Evolutionary conservation across 2,329 filamentous ascomycete genomes (phyloP).

Genomic region (Venturia effusa): DNA sequence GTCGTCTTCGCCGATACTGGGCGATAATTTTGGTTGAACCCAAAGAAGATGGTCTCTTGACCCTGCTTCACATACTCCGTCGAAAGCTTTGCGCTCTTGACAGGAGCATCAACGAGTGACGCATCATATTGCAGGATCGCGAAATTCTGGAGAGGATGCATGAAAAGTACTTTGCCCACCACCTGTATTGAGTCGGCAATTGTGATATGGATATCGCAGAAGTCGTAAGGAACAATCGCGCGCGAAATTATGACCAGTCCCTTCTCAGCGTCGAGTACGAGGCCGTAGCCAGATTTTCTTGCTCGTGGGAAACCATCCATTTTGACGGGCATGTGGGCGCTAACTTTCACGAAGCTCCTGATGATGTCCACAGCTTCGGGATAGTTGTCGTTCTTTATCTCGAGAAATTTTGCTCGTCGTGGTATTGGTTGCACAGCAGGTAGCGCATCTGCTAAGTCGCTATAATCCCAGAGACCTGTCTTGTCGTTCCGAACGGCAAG

Average conservation of each 20-base stretch:
- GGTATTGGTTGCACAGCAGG: constrained; percentile 62
- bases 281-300: constrained; percentile 84
- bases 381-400: constrained; percentile 78
- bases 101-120: constrained; percentile 81
- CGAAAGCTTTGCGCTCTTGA: constrained; percentile 78
- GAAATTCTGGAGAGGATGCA: constrained; percentile 96
- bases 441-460: constrained; percentile 69
- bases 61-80: constrained; percentile 79
- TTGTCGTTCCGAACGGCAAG: constrained; percentile 81
- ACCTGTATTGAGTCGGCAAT: constrained; percentile 95
- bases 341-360: constrained; percentile 86
- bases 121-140: constrained; percentile 93
- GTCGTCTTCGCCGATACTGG: constrained; percentile 90
- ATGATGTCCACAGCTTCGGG: constrained; percentile 88
- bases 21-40: constrained; percentile 92
- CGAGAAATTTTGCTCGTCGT: constrained; percentile 79
- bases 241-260: constrained; percentile 89
- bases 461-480: constrained; percentile 90
- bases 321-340: constrained; percentile 89
- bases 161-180: constrained; percentile 85
- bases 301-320: constrained; percentile 96
- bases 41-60: constrained; percentile 89
- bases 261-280: constrained; percentile 96
- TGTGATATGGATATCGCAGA: constrained; percentile 92
- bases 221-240: constrained; percentile 89